phyloP scores from a whole-genome alignment of 441 rosid species.

The Jatropha podagrica region DNA sequence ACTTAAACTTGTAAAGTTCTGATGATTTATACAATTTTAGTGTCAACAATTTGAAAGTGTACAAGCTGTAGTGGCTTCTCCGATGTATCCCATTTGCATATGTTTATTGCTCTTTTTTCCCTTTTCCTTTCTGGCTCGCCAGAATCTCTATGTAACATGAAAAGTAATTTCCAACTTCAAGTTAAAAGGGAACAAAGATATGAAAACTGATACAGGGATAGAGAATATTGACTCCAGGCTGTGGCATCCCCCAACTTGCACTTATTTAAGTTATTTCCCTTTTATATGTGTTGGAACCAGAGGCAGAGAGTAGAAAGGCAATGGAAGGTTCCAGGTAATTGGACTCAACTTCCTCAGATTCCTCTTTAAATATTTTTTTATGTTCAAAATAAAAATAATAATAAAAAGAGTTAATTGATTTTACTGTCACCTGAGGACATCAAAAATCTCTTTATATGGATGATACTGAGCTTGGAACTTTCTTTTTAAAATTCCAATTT shows the following conservation, averaged over 20 bases:
- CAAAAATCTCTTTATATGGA: too few relatives aligned
- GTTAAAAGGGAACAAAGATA: background rate
- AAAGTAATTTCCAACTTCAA: background rate
- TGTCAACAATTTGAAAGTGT: background rate
- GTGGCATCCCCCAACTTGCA: conserved; percentile 22
- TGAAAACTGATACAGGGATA: background rate
- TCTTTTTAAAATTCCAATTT: too few relatives aligned
- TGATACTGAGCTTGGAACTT: too few relatives aligned
- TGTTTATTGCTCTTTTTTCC: background rate
- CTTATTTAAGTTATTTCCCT: background rate
- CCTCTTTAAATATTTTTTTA: background rate
- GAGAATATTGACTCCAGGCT: conserved; percentile 17
- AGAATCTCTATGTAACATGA: background rate
- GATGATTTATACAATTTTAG: too few relatives aligned
- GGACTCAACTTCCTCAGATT: background rate
- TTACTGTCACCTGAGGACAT: too few relatives aligned
- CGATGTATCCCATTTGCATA: conserved; percentile 18
- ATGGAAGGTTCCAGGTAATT: background rate
- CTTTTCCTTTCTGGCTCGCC: background rate
- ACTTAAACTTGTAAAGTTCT: too few relatives aligned
- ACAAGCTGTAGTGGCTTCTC: conserved; percentile 22
- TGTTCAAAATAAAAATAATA: too few relatives aligned
- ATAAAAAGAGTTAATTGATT: too few relatives aligned
- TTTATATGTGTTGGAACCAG: background rate
- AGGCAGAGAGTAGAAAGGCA: too few relatives aligned